Percentiles rank a stretch among this genome's conserved stretches.
phyloP scores from a whole-genome alignment of 139 green algal species.

The Tetraselmis striata region DNA sequence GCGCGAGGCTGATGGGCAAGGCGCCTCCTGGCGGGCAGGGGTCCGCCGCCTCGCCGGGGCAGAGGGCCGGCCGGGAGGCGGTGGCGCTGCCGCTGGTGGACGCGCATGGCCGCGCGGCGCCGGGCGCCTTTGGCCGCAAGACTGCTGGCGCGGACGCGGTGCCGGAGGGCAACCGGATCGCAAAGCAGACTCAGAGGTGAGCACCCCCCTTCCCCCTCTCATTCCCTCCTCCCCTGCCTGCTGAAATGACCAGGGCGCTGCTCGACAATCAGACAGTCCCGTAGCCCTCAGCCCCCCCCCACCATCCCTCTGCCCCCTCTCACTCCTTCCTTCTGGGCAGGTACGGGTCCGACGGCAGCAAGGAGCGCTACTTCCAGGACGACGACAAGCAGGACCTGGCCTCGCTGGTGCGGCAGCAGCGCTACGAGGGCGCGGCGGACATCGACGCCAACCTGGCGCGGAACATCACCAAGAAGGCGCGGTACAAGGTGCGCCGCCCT shows the following conservation, averaged over 20 bases:
- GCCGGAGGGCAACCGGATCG: neutral
- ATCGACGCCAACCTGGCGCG: conserved; percentile 65
- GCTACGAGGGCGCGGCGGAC: conserved; percentile 34
- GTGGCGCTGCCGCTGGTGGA: conserved; percentile 70
- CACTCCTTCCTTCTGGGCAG: no score
- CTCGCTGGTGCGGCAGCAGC: neutral
- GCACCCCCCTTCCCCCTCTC: no score
- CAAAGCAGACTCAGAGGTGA: conserved; percentile 3
- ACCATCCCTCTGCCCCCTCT: no score
- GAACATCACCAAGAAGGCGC: conserved; percentile 50
- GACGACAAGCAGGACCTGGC: conserved; percentile 55
- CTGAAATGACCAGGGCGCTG: no score
- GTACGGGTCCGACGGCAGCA: conserved; percentile 40
- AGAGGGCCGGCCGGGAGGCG: conserved; percentile 5
- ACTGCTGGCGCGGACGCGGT: conserved; percentile 23
- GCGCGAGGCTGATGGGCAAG: conserved; percentile 41
- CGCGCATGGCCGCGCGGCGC: conserved; percentile 50
- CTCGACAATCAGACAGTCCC: no score
- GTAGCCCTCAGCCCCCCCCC: no score
- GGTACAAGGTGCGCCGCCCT: neutral
- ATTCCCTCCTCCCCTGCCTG: no score
- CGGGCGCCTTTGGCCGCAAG: conserved; percentile 77
- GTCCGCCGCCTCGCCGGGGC: neutral
- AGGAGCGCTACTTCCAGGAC: conserved; percentile 75
- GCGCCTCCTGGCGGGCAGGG: neutral